Percentiles rank a stretch among this genome's conserved stretches.
Conservation (phyloP, 352 stramenopile genomes). For the Aphanomyces stellatus region DNA sequence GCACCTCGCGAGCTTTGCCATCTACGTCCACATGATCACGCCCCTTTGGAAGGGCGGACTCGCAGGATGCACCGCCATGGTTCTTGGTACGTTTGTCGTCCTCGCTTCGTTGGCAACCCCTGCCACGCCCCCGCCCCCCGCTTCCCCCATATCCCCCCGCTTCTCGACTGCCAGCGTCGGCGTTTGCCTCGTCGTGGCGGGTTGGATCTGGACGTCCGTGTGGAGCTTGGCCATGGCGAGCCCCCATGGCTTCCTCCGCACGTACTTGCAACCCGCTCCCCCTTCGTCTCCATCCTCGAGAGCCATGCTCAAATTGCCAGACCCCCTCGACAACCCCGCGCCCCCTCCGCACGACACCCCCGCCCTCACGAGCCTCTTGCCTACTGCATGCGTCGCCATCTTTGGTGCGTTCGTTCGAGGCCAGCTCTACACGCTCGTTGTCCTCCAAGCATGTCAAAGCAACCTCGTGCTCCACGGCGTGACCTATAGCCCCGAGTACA, state of each 20-base stretch:
- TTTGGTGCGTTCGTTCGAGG: slow-evolving; percentile 56
- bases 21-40: background rate
- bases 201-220: slow-evolving; percentile 5
- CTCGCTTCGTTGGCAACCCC: background rate
- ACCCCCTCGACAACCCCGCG: background rate
- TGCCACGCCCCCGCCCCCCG: background rate
- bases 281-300: background rate
- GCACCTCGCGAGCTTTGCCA: background rate
- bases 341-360: background rate
- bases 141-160: too few relatives aligned
- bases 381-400: slow-evolving; percentile 22
- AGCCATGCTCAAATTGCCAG: too few relatives aligned
- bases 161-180: too few relatives aligned
- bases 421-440: slow-evolving; percentile 58
- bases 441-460: slow-evolving; percentile 59
- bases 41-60: background rate
- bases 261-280: background rate
- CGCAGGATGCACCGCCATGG: background rate
- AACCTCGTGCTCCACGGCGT: slow-evolving; percentile 26
- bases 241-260: background rate
- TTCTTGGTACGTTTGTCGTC: background rate
- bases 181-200: background rate
- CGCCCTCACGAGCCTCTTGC: slow-evolving; percentile 6
- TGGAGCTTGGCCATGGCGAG: background rate
- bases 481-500: slow-evolving; percentile 3